Conservation (phyloP, 192 early-diverging fungal species). For the Oehlia diaphana region DNA sequence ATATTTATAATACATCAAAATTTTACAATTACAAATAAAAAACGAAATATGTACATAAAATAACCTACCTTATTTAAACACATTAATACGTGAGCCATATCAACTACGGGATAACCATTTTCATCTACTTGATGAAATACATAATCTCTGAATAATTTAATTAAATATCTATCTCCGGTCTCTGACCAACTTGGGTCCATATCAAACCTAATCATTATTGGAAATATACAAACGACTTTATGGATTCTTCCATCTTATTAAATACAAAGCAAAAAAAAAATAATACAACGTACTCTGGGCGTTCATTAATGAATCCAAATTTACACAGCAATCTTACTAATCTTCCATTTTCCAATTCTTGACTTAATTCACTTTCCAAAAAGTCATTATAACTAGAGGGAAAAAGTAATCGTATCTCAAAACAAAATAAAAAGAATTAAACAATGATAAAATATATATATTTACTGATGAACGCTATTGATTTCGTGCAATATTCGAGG, state of each 20-base stretch:
- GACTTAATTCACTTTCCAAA: conserved; percentile 72
- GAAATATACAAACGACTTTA: not conserved
- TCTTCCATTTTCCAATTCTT: conserved; percentile 92
- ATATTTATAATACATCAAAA: not conserved
- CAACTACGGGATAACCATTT: conserved; percentile 77
- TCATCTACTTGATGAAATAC: conserved; percentile 96
- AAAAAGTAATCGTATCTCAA: not conserved
- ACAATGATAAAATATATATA: not conserved
- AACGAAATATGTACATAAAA: not conserved
- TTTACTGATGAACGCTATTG: conserved; percentile 69
- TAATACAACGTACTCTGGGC: conserved; percentile 24
- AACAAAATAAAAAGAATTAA: not conserved
- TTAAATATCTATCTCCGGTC: conserved; percentile 96
- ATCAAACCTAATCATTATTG: conserved; percentile 61
- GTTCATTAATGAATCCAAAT: conserved; percentile 77
- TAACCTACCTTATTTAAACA: conserved; percentile 89
- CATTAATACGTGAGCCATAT: conserved; percentile 89
- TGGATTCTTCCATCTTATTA: not conserved
- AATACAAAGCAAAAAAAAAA: not conserved
- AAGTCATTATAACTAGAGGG: conserved; percentile 65
- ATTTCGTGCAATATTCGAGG: conserved; percentile 75
- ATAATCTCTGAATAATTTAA: conserved; percentile 97
- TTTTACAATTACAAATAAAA: too few species aligned
- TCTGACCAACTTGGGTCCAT: conserved; percentile 95
- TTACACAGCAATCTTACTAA: conserved; percentile 86